Percentiles rank a stretch among this genome's conserved stretches.
Conservation (phyloP, 805 yeast species). For the Lipomyces sp. region DNA sequence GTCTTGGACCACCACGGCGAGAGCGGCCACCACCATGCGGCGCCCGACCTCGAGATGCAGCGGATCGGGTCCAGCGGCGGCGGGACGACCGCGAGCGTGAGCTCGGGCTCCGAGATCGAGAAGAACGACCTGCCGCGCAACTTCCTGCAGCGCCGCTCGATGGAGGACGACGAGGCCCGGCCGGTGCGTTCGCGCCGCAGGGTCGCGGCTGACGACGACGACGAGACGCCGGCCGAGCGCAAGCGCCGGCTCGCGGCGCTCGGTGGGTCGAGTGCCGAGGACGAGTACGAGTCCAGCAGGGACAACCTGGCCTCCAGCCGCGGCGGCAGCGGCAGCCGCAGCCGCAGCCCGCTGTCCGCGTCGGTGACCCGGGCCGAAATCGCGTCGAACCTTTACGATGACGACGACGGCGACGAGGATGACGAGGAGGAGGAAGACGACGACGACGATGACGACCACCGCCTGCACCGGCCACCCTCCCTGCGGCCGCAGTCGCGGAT, state of each 20-base stretch:
- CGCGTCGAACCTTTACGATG: no score
- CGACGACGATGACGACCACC: slow-evolving; percentile 35
- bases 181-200: background rate
- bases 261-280: slow-evolving; percentile 33
- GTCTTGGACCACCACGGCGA: background rate
- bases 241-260: slow-evolving; percentile 28
- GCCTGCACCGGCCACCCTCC: slow-evolving; percentile 15
- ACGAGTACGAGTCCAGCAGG: slow-evolving; percentile 33
- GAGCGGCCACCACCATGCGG: background rate
- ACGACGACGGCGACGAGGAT: slow-evolving; percentile 30
- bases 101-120: slow-evolving; percentile 19
- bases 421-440: slow-evolving; percentile 4
- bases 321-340: no score
- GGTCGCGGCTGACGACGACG: slow-evolving; percentile 23
- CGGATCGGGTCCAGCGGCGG: background rate
- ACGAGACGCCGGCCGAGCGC: slow-evolving; percentile 31
- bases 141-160: slow-evolving; percentile 27
- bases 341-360: no score
- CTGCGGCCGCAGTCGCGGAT: slow-evolving; percentile 13
- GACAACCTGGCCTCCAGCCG: no score
- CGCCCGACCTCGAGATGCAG: slow-evolving; percentile 22
- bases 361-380: no score
- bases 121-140: slow-evolving; percentile 25
- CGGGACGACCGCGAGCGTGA: background rate
- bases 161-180: slow-evolving; percentile 34